Percentiles rank a stretch among this genome's conserved stretches.
These are phyloP conservation scores for Selaginella tamariscina DNA, from an alignment of 75 land plant species.

Conservation along the genomic window DNA sequence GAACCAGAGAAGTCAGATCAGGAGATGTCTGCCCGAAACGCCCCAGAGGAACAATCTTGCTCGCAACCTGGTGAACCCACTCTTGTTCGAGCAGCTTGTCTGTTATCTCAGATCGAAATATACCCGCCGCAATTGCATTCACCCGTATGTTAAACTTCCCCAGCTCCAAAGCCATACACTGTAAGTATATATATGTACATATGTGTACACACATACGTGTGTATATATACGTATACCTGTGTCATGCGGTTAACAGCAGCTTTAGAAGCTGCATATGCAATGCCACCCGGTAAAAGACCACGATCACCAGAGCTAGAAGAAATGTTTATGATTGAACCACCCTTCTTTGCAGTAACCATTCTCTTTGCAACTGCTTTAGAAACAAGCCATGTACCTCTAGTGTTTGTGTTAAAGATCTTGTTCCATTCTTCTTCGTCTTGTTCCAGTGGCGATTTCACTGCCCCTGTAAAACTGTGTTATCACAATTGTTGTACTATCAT, in stretches of 20 bases:
- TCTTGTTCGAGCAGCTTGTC: constrained; percentile 34
- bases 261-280: constrained; percentile 52
- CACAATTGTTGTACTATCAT: too few relatives aligned
- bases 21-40: constrained; percentile 41
- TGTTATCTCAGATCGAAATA: constrained; percentile 69
- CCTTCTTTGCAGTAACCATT: constrained; percentile 32
- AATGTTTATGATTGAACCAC: constrained; percentile 56
- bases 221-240: constrained; percentile 34
- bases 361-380: constrained; percentile 41
- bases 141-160: constrained; percentile 53
- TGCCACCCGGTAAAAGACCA: constrained; percentile 33
- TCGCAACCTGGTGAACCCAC: constrained; percentile 41
- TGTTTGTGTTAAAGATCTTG: constrained; percentile 35
- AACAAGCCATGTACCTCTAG: constrained; percentile 54
- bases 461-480: constrained; percentile 38
- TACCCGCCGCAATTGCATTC: constrained; percentile 55
- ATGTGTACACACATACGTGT: not conserved
- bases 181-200: not conserved
- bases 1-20: constrained; percentile 52
- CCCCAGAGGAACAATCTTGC: constrained; percentile 36
- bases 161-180: constrained; percentile 62
- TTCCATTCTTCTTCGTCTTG: constrained; percentile 50
- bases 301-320: constrained; percentile 41
- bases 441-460: constrained; percentile 34
- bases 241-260: constrained; percentile 52